Evolutionary conservation across 2,329 filamentous ascomycete genomes (phyloP).

Genomic region (Calonectria pteridis): DNA sequence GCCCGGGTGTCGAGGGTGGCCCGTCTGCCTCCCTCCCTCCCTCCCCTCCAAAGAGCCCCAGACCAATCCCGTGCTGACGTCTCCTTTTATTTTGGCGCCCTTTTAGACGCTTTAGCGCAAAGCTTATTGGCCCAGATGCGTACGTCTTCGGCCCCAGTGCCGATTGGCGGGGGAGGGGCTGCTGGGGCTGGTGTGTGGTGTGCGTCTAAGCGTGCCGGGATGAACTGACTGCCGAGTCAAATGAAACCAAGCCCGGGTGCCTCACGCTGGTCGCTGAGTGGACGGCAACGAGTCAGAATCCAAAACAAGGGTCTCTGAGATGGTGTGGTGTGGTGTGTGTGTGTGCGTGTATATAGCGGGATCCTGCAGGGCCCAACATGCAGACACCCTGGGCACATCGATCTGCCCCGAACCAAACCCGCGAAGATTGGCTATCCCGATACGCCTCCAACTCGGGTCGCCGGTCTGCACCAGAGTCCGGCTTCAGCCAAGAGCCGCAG

Average conservation of each 20-base stretch:
- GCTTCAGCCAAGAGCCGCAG: background rate
- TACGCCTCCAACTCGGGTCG: background rate
- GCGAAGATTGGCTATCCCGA: background rate
- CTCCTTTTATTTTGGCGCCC: background rate
- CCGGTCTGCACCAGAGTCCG: background rate
- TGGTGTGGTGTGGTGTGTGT: too few relatives aligned
- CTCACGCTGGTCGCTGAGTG: background rate
- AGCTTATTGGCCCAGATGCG: background rate
- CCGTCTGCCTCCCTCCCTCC: background rate
- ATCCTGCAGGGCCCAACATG: background rate
- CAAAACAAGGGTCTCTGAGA: background rate
- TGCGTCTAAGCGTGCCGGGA: background rate
- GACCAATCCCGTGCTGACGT: background rate
- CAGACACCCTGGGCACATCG: background rate
- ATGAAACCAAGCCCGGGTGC: background rate
- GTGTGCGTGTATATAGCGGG: background rate
- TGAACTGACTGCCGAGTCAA: slow-evolving; percentile 1
- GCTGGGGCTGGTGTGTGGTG: background rate
- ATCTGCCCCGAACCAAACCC: background rate
- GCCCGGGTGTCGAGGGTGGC: background rate
- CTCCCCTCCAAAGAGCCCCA: background rate
- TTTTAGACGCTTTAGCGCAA: background rate
- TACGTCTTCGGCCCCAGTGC: background rate
- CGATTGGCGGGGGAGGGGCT: slow-evolving; percentile 1
- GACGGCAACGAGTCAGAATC: background rate